Evolutionary conservation across 1,139 yeast genomes (phyloP).

Genomic region (Hyphopichia pseudoburtonii): DNA sequence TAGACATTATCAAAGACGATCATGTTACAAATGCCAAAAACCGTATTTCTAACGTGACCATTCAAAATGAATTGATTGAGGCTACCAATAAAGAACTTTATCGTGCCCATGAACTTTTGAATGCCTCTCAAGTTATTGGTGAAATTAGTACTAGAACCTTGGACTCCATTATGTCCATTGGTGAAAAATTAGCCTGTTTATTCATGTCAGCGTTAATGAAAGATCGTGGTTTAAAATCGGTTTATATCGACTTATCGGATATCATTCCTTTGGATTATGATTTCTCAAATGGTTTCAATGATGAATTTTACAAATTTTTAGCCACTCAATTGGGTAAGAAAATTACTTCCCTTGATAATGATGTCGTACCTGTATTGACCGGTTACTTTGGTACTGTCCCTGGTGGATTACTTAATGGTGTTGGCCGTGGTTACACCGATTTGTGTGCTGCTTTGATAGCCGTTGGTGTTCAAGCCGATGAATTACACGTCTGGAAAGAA

Average conservation of each 20-base stretch:
- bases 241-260: constrained; percentile 75
- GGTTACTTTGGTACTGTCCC: constrained; percentile 96
- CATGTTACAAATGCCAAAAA: constrained; percentile 73
- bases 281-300: constrained; percentile 58
- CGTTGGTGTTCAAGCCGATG: constrained; percentile 89
- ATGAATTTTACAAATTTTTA: constrained; percentile 63
- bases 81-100: constrained; percentile 67
- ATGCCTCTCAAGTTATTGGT: constrained; percentile 89
- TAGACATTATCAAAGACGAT: constrained; percentile 70
- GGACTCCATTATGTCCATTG: constrained; percentile 88
- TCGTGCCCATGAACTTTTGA: constrained; percentile 64
- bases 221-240: constrained; percentile 75
- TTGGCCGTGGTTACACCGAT: constrained; percentile 97
- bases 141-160: constrained; percentile 87
- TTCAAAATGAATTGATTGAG: constrained; percentile 49
- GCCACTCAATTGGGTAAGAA: constrained; percentile 59
- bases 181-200: constrained; percentile 88
- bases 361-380: constrained; percentile 83
- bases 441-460: constrained; percentile 96
- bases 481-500: constrained; percentile 96
- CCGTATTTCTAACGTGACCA: constrained; percentile 44
- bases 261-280: constrained; percentile 64
- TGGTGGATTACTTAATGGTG: constrained; percentile 87
- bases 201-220: constrained; percentile 84
- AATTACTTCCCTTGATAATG: constrained; percentile 45